Conservation (phyloP, 2,329 filamentous ascomycete genomes). For the Alternaria sp. region DNA sequence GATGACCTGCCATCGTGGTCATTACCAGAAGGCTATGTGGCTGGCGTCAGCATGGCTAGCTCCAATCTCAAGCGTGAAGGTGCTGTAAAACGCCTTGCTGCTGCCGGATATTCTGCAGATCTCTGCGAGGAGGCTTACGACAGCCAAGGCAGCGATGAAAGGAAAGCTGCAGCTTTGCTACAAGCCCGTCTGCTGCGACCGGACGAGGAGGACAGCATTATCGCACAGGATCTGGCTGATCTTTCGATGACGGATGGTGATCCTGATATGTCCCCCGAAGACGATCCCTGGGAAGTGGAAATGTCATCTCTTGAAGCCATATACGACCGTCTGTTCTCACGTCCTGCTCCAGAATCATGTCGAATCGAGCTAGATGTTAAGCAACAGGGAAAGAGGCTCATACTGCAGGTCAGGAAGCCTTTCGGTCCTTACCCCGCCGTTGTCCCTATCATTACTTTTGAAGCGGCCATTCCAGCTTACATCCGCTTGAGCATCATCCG, state of each 20-base stretch:
- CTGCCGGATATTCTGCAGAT: slow-evolving; percentile 85
- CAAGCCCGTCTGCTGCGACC: slow-evolving; percentile 71
- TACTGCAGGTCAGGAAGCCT: slow-evolving; percentile 74
- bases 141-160: slow-evolving; percentile 75
- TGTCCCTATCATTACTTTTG: slow-evolving; percentile 74
- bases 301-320: slow-evolving; percentile 85
- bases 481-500: slow-evolving; percentile 90
- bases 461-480: slow-evolving; percentile 80
- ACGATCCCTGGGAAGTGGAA: slow-evolving; percentile 83
- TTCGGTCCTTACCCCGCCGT: slow-evolving; percentile 74
- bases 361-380: slow-evolving; percentile 71
- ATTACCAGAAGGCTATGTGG: slow-evolving; percentile 88
- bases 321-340: slow-evolving; percentile 70
- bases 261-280: slow-evolving; percentile 51
- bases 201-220: slow-evolving; percentile 39
- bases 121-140: slow-evolving; percentile 83
- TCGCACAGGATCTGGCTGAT: slow-evolving; percentile 45
- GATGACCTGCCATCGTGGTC: slow-evolving; percentile 95
- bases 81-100: slow-evolving; percentile 80
- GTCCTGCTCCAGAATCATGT: slow-evolving; percentile 70
- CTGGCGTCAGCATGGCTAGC: slow-evolving; percentile 85
- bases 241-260: slow-evolving; percentile 52
- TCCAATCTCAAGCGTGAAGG: slow-evolving; percentile 83
- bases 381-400: slow-evolving; percentile 56
- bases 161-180: slow-evolving; percentile 78